phyloP scores from a whole-genome alignment of 1,284 basidiomycete species.

The Paramarasmius palmivorus region DNA sequence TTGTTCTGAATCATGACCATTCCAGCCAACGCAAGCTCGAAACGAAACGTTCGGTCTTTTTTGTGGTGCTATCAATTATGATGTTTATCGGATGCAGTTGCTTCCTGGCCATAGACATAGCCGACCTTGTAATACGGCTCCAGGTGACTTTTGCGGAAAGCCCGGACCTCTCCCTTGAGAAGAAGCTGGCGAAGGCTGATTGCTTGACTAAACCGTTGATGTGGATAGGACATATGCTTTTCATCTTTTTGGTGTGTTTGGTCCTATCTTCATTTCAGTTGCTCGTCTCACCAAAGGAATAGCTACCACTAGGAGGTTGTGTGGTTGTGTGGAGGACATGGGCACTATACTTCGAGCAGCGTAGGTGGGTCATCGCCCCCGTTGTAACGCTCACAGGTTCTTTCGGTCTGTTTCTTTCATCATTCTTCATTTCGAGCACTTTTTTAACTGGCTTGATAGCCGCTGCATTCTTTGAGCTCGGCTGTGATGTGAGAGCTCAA shows the following conservation, averaged over 20 bases:
- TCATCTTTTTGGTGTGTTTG: slow-evolving; percentile 28
- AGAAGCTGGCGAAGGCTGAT: slow-evolving; percentile 22
- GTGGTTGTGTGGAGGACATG: slow-evolving; percentile 30
- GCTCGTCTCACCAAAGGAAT: not conserved
- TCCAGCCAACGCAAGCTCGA: not conserved
- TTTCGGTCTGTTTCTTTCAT: slow-evolving; percentile 20
- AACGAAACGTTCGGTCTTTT: not conserved
- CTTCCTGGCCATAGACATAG: slow-evolving; percentile 7
- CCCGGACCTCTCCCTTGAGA: slow-evolving; percentile 17
- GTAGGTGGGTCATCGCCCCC: slow-evolving; percentile 20
- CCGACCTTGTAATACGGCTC: not conserved
- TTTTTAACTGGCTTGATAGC: slow-evolving; percentile 17
- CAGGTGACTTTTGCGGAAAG: slow-evolving; percentile 20
- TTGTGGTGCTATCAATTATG: not conserved
- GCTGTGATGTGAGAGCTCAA: slow-evolving; percentile 24
- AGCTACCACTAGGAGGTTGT: slow-evolving; percentile 28
- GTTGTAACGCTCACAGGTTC: slow-evolving; percentile 26
- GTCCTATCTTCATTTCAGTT: not conserved
- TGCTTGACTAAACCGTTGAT: slow-evolving; percentile 21
- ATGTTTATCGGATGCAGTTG: not conserved
- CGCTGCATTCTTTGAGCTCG: slow-evolving; percentile 27
- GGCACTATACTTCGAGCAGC: slow-evolving; percentile 20
- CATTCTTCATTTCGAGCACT: not conserved
- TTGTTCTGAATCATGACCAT: slow-evolving; percentile 11
- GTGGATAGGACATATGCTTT: slow-evolving; percentile 30